These are phyloP conservation scores for Sutorius australiensis DNA, from an alignment of 768 basidiomycete species.

Conservation along the genomic window DNA sequence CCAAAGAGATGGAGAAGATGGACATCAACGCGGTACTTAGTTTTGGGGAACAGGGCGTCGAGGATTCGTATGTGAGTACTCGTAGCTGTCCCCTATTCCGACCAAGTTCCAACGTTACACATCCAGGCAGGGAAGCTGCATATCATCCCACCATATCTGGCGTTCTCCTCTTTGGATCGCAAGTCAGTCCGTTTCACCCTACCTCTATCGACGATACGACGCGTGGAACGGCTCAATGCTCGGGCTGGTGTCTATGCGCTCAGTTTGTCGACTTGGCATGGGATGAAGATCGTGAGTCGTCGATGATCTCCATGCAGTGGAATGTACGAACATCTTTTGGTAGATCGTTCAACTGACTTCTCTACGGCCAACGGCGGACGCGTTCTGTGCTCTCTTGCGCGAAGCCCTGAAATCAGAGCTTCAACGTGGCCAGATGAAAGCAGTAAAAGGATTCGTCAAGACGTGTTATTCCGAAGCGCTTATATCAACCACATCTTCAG, in stretches of 20 bases:
- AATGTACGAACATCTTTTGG: slow-evolving; percentile 2
- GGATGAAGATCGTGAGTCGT: slow-evolving; percentile 75
- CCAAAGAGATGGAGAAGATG: slow-evolving; percentile 58
- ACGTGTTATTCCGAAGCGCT: slow-evolving; percentile 95
- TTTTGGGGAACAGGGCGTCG: slow-evolving; percentile 70
- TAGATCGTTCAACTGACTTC: slow-evolving; percentile 92
- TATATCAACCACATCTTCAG: slow-evolving; percentile 50
- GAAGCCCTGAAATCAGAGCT: slow-evolving; percentile 88
- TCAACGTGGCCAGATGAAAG: slow-evolving; percentile 90
- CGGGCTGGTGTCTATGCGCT: slow-evolving; percentile 96
- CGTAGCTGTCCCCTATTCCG: neutral
- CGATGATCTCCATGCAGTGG: neutral
- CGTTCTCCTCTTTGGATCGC: slow-evolving; percentile 86
- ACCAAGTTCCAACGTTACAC: neutral
- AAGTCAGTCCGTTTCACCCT: slow-evolving; percentile 90
- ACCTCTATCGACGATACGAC: slow-evolving; percentile 85
- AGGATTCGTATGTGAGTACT: slow-evolving; percentile 83
- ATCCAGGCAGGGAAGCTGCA: slow-evolving; percentile 84
- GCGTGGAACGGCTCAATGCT: slow-evolving; percentile 92
- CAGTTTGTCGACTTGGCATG: slow-evolving; percentile 90
- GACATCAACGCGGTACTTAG: slow-evolving; percentile 89
- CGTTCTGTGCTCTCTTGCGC: slow-evolving; percentile 85
- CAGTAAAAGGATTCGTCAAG: slow-evolving; percentile 83
- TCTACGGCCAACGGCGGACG: slow-evolving; percentile 86
- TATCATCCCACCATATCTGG: slow-evolving; percentile 84